Evolutionary conservation across 495 filamentous ascomycete species (phyloP), one percentile per base, ranked within the genome.

Genomic region (Tuber magnatum): DNA sequence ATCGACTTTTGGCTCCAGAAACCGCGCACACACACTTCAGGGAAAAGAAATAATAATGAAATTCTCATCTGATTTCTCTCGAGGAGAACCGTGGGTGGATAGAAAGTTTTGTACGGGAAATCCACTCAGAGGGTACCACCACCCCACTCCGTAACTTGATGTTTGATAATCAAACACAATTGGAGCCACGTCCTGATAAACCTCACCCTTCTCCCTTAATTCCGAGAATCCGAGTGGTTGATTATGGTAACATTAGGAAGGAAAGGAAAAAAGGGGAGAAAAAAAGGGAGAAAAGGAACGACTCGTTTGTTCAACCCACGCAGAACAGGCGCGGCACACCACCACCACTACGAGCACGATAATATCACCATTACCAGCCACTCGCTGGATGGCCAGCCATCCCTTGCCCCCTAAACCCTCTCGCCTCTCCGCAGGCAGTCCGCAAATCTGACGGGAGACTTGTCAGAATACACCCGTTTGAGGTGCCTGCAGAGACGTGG

Each of bases 1-100:
- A 48, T 74, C 8, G 28, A 41, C 38, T 71, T 44, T 39, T 79
- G 76, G 69, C 35, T 79, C 76, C 77, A 79, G 77, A 77, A 70
- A 79, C 76, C 40, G 73, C 70, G 65, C 72, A 44, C 73, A 76
- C 73, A 76, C 76, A 79, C 77, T 77, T 79, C 77, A 79, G 32
- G 48, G 20, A 43, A 44, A 35, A 39, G 48, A 16, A 44, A 68
- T 28, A 69, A 71, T 40, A 38, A 69, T 39, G 32, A 51, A 71
- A 71, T 44, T 46, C 72, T 48, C 32, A 70, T 48, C 38, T 44
- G 43, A 74, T 46, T 51, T 61, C 69, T 51, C 51, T 43, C 20
- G 65, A 40, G 68, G 73, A 74, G 69, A 74, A 51, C 4, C 61
- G 39, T 70, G 73, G 61, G 42, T 73, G 40, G 28, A 38, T 61